These are phyloP conservation scores for Solanum clarkiae DNA, from an alignment of 257 asterid species.

Conservation along the genomic window DNA sequence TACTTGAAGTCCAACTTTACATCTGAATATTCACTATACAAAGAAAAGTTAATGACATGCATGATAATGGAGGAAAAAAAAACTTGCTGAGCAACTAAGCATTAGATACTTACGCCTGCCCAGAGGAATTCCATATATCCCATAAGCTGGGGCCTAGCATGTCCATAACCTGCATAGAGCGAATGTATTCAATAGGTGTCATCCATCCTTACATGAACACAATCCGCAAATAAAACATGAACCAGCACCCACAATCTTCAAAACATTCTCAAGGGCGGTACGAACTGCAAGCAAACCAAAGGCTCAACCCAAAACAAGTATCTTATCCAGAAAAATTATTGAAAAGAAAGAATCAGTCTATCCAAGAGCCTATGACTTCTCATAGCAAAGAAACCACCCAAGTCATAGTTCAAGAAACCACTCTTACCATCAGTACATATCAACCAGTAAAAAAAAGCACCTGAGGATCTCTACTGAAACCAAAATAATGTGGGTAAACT, in stretches of 20 bases:
- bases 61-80: neutral
- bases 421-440: neutral
- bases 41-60: neutral
- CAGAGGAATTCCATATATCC: slow-evolving; percentile 44
- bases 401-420: neutral
- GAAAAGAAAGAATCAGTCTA: neutral
- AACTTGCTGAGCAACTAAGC: neutral
- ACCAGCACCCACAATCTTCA: neutral
- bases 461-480: neutral
- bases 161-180: slow-evolving; percentile 38
- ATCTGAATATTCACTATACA: neutral
- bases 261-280: neutral
- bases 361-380: neutral
- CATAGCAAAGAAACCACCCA: neutral
- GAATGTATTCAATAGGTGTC: neutral
- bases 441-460: neutral
- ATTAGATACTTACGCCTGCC: slow-evolving; percentile 25
- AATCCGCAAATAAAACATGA: neutral
- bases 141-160: slow-evolving; percentile 44
- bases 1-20: neutral
- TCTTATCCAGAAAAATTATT: neutral
- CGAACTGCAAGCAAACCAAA: neutral
- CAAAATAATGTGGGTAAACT: neutral
- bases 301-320: neutral
- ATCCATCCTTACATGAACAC: neutral